These are phyloP conservation scores for Gentiana dahurica DNA, from an alignment of 257 asterid genomes.

Conservation along the genomic window DNA sequence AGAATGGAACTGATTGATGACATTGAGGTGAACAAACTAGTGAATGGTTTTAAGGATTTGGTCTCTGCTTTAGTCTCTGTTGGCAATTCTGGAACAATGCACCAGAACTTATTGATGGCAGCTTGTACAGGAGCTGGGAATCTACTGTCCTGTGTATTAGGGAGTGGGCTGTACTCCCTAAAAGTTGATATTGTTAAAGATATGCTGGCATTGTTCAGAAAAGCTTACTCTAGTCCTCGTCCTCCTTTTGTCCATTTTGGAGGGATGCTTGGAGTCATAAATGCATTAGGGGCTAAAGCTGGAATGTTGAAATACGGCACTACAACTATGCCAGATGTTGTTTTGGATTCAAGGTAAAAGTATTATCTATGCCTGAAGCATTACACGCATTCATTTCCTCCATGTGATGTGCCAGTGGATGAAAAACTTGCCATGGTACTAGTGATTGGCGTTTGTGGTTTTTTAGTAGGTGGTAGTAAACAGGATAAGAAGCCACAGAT, in stretches of 20 bases:
- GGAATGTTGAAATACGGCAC: slow-evolving; percentile 37
- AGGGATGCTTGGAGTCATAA: slow-evolving; percentile 81
- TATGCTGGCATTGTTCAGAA: slow-evolving; percentile 47
- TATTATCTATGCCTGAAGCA: too few species aligned
- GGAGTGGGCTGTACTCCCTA: slow-evolving; percentile 47
- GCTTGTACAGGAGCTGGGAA: slow-evolving; percentile 88
- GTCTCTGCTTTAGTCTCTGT: slow-evolving; percentile 46
- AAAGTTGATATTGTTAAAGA: slow-evolving; percentile 43
- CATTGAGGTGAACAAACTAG: slow-evolving; percentile 41
- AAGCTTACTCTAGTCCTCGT: slow-evolving; percentile 50
- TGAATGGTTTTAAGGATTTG: slow-evolving; percentile 39
- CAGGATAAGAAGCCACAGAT: too few species aligned
- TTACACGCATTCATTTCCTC: too few species aligned
- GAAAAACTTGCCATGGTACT: background rate
- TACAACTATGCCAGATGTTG: slow-evolving; percentile 14
- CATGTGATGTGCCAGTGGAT: background rate
- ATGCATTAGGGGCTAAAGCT: slow-evolving; percentile 79
- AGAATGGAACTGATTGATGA: slow-evolving; percentile 67
- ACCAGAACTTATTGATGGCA: slow-evolving; percentile 67
- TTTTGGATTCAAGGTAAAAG: slow-evolving; percentile 43
- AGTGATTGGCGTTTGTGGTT: too few species aligned
- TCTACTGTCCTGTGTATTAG: slow-evolving; percentile 46
- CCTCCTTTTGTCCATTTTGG: slow-evolving; percentile 69
- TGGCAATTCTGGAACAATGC: slow-evolving; percentile 40
- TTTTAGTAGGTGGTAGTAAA: too few species aligned